Base-by-base conservation (phyloP, 768 basidiomycete genomes). In the Lepiota venenata region DNA sequence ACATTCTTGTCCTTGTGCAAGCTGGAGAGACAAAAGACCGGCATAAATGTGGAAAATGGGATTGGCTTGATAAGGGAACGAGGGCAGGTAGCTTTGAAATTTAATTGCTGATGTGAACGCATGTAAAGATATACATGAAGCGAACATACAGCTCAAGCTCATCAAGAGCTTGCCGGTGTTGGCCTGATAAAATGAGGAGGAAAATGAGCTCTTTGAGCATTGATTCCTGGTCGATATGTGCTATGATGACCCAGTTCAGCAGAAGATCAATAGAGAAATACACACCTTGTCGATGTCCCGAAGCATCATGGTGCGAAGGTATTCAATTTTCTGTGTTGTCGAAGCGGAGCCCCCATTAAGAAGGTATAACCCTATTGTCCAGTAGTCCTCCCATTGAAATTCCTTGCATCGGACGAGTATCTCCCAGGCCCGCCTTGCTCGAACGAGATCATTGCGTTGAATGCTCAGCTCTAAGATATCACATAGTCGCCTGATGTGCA, bases 11-110 rank as follows among this genome's bases (percentile, higher is more conserved):
- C n/a, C 11, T 58, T 83, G 83, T 10, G 82, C 77, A n/a, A 82
- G 68, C 60, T 87, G 82, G 20, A 93, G 71, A 22, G 77, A 80
- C 11, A 91, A 71, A 49, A 95, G 69, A 1, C 91, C 93, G 2
- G 93, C 92, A 58, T 95, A 94, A 14, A 84, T 74, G 62, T 96
- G 91, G 25, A 96, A 73, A 6, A 84, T 71, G 1, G 87, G 79
- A 58, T 91, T 90, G 60, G 92, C 88, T 63, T 85, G 86, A 71
- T 85, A 96, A 2, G 94, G 94, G 65, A 89, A 87, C 2, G 91
- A 88, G 1, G 92, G 90, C 4, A 96, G 77, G 66, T 91, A 95
- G 21, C 93, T 93, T 58, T 7, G 50, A 56, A 47, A 37, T 4
- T 43, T 18, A 11, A 38, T 41, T 43, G 47, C 43, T 55, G 48